Conservation (phyloP, 2,329 filamentous ascomycete species). For the Diaporthe sp. region DNA sequence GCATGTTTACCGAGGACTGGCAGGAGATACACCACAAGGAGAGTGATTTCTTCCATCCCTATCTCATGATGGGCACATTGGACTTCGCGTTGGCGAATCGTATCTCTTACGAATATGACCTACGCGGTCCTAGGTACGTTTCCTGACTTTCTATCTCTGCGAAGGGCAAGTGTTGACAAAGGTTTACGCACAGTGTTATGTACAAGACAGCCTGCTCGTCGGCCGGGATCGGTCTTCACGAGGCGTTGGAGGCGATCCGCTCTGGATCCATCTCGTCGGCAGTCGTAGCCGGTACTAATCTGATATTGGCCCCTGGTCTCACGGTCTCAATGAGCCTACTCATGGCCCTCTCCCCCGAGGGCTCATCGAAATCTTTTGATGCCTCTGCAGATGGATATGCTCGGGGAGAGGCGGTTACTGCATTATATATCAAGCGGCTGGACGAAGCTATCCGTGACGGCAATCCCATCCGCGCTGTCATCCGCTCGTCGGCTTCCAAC, state of each 20-base stretch:
- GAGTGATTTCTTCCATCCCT: not conserved
- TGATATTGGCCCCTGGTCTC: conserved; percentile 46
- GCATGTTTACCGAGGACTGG: no score
- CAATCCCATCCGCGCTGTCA: conserved; percentile 53
- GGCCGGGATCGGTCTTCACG: no score
- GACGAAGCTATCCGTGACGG: conserved; percentile 57
- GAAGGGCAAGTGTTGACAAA: conserved; percentile 47
- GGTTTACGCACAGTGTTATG: conserved; percentile 46
- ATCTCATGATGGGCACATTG: conserved; percentile 42
- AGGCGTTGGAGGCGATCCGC: no score
- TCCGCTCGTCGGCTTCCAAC: conserved; percentile 50
- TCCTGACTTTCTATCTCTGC: no score
- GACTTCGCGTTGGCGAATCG: conserved; percentile 48
- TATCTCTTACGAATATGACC: conserved; percentile 45
- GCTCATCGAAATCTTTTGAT: conserved; percentile 51
- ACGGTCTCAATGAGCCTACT: conserved; percentile 46
- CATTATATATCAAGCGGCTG: conserved; percentile 58
- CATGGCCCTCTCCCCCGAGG: conserved; percentile 48
- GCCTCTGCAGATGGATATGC: conserved; percentile 60
- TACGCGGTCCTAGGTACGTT: conserved; percentile 48
- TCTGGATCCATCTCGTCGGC: no score
- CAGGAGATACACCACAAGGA: conserved; percentile 16
- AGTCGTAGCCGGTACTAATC: conserved; percentile 48
- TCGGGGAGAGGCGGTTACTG: conserved; percentile 58
- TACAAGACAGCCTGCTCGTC: no score